Conservation (phyloP, 106 monocot genomes). For the Dioscorea dumetorum region DNA sequence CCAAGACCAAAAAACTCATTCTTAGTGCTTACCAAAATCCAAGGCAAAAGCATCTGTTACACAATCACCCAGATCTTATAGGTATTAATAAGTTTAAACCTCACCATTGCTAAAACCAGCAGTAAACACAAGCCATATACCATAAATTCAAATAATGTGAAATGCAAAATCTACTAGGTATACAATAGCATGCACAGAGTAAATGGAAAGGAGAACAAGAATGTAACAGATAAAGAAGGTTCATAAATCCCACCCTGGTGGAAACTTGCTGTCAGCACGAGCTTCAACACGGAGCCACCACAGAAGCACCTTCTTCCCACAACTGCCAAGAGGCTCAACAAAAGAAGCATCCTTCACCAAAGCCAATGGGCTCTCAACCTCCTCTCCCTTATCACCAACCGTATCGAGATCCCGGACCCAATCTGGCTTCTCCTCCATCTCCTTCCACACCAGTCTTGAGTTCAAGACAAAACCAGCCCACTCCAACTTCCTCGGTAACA, state of each 20-base stretch:
- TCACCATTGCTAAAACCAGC: neutral
- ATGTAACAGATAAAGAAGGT: neutral
- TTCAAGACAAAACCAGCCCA: slow-evolving; percentile 91
- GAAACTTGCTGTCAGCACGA: slow-evolving; percentile 71
- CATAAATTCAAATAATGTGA: too few relatives aligned
- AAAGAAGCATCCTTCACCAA: slow-evolving; percentile 48
- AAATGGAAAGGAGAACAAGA: too few relatives aligned
- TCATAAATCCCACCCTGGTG: slow-evolving; percentile 46
- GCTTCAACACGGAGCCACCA: slow-evolving; percentile 91
- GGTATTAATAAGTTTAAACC: neutral
- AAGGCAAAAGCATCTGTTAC: neutral
- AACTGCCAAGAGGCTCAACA: slow-evolving; percentile 75
- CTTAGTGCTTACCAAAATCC: neutral
- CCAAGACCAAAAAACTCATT: too few relatives aligned
- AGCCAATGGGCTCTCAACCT: slow-evolving; percentile 49
- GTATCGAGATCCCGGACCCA: slow-evolving; percentile 62
- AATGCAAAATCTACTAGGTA: too few relatives aligned
- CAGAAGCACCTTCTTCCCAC: slow-evolving; percentile 71
- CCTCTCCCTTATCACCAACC: slow-evolving; percentile 29
- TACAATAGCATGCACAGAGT: too few relatives aligned
- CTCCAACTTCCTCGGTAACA: slow-evolving; percentile 55
- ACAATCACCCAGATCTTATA: neutral
- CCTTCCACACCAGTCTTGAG: slow-evolving; percentile 71
- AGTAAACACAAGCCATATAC: too few relatives aligned
- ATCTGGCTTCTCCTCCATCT: slow-evolving; percentile 40